Evolutionary conservation across 257 asterid genomes (phyloP).

Genomic region (Nicotiana otophora): DNA sequence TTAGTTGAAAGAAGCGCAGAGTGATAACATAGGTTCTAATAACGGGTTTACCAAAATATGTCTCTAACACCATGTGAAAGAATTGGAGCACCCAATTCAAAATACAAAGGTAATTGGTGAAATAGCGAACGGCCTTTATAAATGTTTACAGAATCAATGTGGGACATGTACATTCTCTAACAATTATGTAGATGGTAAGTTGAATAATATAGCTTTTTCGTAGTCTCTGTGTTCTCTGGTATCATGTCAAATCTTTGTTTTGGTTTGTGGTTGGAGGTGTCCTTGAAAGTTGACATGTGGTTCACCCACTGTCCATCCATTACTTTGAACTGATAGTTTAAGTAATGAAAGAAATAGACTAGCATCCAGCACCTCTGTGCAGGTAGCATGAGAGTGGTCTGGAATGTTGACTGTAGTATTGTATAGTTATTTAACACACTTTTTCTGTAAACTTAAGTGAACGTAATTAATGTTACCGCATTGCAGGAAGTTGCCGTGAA

Average conservation of each 20-base stretch:
- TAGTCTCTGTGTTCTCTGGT: not conserved
- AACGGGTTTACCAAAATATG: no score
- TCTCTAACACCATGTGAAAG: no score
- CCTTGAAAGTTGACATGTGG: not conserved
- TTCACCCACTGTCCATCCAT: not conserved
- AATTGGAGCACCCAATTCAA: no score
- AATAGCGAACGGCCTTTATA: no score
- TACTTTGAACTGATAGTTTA: not conserved
- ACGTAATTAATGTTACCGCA: conserved; percentile 10
- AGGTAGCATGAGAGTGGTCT: not conserved
- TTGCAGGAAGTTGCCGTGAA: conserved; percentile 98
- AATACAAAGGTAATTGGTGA: no score
- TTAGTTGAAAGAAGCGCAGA: no score
- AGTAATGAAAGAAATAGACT: not conserved
- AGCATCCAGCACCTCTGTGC: not conserved
- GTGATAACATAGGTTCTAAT: no score
- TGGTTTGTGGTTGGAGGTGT: not conserved
- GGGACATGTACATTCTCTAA: no score
- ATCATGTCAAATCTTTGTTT: not conserved
- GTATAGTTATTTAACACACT: not conserved
- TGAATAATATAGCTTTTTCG: not conserved
- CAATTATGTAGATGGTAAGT: no score
- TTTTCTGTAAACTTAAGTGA: not conserved
- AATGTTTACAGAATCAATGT: no score
- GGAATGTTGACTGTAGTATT: not conserved